phyloP scores from a whole-genome alignment of 2,329 filamentous ascomycete species.

The Bisporella sp. region DNA sequence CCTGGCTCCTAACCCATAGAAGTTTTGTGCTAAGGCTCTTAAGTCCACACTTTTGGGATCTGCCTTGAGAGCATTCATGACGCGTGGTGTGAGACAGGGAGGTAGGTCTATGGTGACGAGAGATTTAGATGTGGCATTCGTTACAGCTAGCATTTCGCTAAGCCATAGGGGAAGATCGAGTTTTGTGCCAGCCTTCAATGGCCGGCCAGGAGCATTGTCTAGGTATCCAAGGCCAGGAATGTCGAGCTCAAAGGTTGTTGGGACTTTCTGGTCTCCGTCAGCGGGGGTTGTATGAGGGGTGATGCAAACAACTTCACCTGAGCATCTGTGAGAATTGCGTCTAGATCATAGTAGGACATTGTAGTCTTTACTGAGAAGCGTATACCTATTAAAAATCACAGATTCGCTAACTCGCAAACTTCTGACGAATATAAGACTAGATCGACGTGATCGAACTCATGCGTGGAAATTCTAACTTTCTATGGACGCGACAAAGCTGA shows the following conservation, averaged over 20 bases:
- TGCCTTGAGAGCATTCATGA: conserved; percentile 84
- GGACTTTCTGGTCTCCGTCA: conserved; percentile 64
- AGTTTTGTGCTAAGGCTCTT: conserved; percentile 75
- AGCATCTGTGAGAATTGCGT: conserved; percentile 77
- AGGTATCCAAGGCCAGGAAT: conserved; percentile 83
- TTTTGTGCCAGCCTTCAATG: conserved; percentile 74
- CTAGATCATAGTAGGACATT: conserved; percentile 79
- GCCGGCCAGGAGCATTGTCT: conserved; percentile 65
- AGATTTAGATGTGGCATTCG: conserved; percentile 38
- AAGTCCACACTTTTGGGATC: conserved; percentile 82
- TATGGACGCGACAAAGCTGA: no score
- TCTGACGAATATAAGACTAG: no score
- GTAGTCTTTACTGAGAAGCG: conserved; percentile 1
- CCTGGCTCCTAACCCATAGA: conserved; percentile 77
- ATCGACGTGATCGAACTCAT: no score
- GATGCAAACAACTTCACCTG: conserved; percentile 46
- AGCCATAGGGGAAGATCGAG: conserved; percentile 89
- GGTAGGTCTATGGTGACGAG: conserved; percentile 80
- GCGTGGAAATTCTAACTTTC: no score
- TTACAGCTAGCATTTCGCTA: conserved; percentile 82
- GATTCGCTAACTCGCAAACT: no score
- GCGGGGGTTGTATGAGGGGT: conserved; percentile 5
- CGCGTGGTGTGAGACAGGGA: conserved; percentile 65
- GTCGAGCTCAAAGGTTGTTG: conserved; percentile 89
- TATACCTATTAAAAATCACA: no score